Evolutionary conservation across 805 yeast species (phyloP).

Genomic region (Naumovozyma dairenensis): DNA sequence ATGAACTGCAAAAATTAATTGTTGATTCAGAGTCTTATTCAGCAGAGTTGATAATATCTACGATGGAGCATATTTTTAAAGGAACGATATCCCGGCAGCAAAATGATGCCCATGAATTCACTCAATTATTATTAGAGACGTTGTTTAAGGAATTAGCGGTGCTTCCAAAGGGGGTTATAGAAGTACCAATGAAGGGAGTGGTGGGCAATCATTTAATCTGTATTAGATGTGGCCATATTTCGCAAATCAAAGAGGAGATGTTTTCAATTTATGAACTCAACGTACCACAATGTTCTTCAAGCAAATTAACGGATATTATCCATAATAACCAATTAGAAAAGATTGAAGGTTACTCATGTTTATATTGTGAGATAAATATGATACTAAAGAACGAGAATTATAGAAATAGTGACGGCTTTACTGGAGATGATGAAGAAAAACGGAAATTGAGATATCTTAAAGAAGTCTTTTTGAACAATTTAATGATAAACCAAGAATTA

Average conservation of each 20-base stretch:
- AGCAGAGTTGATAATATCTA: slow-evolving; percentile 70
- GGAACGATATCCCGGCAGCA: slow-evolving; percentile 71
- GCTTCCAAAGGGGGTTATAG: slow-evolving; percentile 34
- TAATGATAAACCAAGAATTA: slow-evolving; percentile 56
- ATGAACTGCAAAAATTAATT: slow-evolving; percentile 54
- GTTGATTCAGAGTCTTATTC: slow-evolving; percentile 45
- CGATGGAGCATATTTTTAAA: slow-evolving; percentile 60
- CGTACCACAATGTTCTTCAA: slow-evolving; percentile 48
- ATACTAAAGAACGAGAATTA: slow-evolving; percentile 31
- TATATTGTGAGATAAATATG: slow-evolving; percentile 49
- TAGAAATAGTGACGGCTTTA: slow-evolving; percentile 9
- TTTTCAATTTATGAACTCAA: slow-evolving; percentile 66
- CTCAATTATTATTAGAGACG: slow-evolving; percentile 72
- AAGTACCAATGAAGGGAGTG: slow-evolving; percentile 65
- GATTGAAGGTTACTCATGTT: slow-evolving; percentile 72
- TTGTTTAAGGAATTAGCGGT: slow-evolving; percentile 50
- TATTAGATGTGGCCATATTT: slow-evolving; percentile 49
- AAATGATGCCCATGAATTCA: slow-evolving; percentile 91
- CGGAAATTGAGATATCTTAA: slow-evolving; percentile 30
- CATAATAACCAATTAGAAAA: slow-evolving; percentile 52
- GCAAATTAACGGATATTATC: slow-evolving; percentile 45
- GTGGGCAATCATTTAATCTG: slow-evolving; percentile 62
- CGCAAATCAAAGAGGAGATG: slow-evolving; percentile 48
- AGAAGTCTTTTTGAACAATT: slow-evolving; percentile 29
- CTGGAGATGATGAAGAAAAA: slow-evolving; percentile 15